Evolutionary conservation across 495 filamentous ascomycete genomes (phyloP).

Genomic region (Penicillium mononematosum): DNA sequence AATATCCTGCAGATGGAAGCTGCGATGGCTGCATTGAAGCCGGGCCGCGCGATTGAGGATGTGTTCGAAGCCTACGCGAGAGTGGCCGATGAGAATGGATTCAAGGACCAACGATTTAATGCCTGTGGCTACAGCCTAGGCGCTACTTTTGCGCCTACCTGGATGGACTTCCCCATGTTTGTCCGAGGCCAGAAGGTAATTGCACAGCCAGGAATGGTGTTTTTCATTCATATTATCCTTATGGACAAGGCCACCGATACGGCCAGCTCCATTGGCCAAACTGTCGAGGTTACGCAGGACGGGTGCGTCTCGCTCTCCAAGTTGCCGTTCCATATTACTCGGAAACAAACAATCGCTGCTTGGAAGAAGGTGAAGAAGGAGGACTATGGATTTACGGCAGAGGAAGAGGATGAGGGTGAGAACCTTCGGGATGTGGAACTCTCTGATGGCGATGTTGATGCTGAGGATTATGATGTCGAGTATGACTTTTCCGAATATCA

Average conservation of each 20-base stretch:
- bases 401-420: constrained; percentile 24
- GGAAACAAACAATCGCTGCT: constrained; percentile 24
- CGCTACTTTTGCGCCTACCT: constrained; percentile 25
- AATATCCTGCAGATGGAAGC: constrained; percentile 28
- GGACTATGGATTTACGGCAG: constrained; percentile 24
- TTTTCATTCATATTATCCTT: constrained; percentile 30
- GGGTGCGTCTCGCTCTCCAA: constrained; percentile 26
- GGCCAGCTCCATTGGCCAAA: constrained; percentile 28
- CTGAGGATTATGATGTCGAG: constrained; percentile 27
- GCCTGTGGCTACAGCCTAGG: constrained; percentile 25
- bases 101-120: constrained; percentile 28
- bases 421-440: constrained; percentile 27
- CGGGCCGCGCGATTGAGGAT: constrained; percentile 22
- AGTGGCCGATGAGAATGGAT: constrained; percentile 28
- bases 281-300: constrained; percentile 24
- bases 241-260: constrained; percentile 31
- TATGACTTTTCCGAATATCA: constrained; percentile 27
- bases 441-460: constrained; percentile 23
- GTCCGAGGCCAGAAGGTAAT: constrained; percentile 24
- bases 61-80: constrained; percentile 30
- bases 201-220: constrained; percentile 24
- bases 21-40: constrained; percentile 24
- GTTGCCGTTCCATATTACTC: constrained; percentile 25
- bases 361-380: constrained; percentile 30
- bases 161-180: constrained; percentile 33